Conservation (phyloP, 129 eudicot genomes). For the Tanacetum coccineum region DNA sequence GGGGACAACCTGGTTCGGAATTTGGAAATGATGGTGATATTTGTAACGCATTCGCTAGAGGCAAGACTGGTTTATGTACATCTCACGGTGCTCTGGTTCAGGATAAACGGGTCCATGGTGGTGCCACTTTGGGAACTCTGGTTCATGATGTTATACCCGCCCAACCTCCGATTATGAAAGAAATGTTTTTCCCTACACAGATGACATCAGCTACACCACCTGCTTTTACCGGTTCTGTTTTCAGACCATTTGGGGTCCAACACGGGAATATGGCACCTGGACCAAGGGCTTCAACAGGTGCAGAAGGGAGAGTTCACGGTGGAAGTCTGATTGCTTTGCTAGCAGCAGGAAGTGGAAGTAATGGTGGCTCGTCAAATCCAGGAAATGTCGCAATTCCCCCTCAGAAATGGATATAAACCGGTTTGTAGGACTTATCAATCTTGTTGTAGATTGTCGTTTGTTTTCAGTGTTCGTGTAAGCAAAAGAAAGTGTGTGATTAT, state of each 20-base stretch:
- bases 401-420: slow-evolving; percentile 48
- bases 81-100: slow-evolving; percentile 83
- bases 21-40: slow-evolving; percentile 47
- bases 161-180: slow-evolving; percentile 35
- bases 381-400: slow-evolving; percentile 37
- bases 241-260: slow-evolving; percentile 15
- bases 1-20: slow-evolving; percentile 84
- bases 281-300: slow-evolving; percentile 23
- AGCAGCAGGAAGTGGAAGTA: slow-evolving; percentile 35
- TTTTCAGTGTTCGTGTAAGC: slow-evolving; percentile 10
- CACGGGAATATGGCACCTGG: slow-evolving; percentile 30
- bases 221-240: slow-evolving; percentile 22
- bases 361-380: slow-evolving; percentile 38
- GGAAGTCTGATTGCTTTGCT: slow-evolving; percentile 79
- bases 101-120: slow-evolving; percentile 96
- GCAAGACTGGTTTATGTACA: slow-evolving; percentile 73
- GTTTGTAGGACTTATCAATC: not conserved
- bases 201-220: slow-evolving; percentile 10
- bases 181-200: slow-evolving; percentile 17
- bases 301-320: slow-evolving; percentile 95
- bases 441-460: slow-evolving; percentile 15
- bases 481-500: not conserved
- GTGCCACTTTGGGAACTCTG: slow-evolving; percentile 66
- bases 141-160: slow-evolving; percentile 42
- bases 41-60: slow-evolving; percentile 75